Percentiles rank a stretch among this genome's conserved stretches.
These are phyloP conservation scores for Lagenidium giganteum DNA, from an alignment of 352 stramenopile species.

Conservation along the genomic window DNA sequence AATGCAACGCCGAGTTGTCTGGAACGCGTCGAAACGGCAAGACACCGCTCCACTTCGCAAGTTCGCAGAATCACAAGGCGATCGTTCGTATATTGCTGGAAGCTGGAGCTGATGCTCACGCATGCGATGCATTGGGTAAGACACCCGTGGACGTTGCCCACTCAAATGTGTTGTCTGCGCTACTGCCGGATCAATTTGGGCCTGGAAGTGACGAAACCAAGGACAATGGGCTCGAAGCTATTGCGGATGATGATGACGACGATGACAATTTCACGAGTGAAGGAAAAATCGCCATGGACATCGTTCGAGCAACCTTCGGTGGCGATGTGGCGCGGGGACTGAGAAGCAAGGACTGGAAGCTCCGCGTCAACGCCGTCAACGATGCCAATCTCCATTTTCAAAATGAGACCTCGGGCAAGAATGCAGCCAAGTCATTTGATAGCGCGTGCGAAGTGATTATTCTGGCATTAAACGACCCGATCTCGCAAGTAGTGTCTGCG, in stretches of 20 bases:
- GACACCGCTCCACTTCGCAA: conserved; percentile 68
- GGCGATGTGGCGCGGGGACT: conserved; percentile 43
- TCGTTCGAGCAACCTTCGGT: conserved; percentile 44
- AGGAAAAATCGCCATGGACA: conserved; percentile 9
- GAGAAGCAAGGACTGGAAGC: conserved; percentile 55
- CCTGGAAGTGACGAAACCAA: conserved; percentile 13
- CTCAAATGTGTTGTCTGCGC: conserved; percentile 29
- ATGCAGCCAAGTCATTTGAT: conserved; percentile 48
- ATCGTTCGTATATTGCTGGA: conserved; percentile 70
- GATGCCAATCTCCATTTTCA: conserved; percentile 51
- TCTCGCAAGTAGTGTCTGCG: conserved; percentile 57
- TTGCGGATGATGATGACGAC: conserved; percentile 22
- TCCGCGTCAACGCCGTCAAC: conserved; percentile 39
- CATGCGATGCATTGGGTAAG: conserved; percentile 48
- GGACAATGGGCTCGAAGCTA: conserved; percentile 15
- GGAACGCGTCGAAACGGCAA: conserved; percentile 67
- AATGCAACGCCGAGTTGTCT: conserved; percentile 75
- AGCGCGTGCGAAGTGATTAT: conserved; percentile 59
- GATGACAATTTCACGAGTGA: conserved; percentile 27
- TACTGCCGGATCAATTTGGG: conserved; percentile 44
- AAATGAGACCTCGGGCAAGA: conserved; percentile 30
- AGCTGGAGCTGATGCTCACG: conserved; percentile 60
- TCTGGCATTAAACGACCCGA: conserved; percentile 45
- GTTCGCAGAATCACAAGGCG: conserved; percentile 43
- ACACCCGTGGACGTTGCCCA: conserved; percentile 63